Conservation (phyloP, 2,329 filamentous ascomycete genomes). For the Huntiella abstrusa region DNA sequence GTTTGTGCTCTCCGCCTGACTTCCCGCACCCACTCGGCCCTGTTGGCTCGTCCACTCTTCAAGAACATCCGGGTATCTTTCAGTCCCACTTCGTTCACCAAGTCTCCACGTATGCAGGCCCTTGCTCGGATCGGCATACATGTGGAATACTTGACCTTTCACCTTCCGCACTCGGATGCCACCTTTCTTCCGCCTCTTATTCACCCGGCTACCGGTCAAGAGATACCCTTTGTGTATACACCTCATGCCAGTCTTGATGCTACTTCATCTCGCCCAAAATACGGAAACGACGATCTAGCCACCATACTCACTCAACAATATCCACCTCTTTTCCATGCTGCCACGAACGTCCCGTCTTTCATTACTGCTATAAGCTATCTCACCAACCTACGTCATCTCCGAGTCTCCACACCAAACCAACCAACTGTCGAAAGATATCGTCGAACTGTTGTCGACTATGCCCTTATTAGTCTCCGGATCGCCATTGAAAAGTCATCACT, state of each 20-base stretch:
- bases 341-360: conserved; percentile 73
- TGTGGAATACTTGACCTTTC: conserved; percentile 61
- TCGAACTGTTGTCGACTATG: conserved; percentile 67
- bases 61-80: conserved; percentile 51
- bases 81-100: conserved; percentile 56
- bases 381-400: conserved; percentile 53
- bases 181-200: conserved; percentile 75
- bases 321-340: conserved; percentile 72
- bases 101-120: conserved; percentile 51
- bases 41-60: conserved; percentile 53
- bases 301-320: conserved; percentile 74
- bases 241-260: conserved; percentile 50
- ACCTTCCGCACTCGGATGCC: conserved; percentile 54
- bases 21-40: conserved; percentile 50
- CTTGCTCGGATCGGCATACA: conserved; percentile 61
- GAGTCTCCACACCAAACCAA: conserved; percentile 58
- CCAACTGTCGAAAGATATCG: conserved; percentile 50
- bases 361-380: conserved; percentile 53
- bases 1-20: conserved; percentile 44
- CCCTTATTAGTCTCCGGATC: conserved; percentile 70
- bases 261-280: conserved; percentile 49
- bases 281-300: conserved; percentile 60
- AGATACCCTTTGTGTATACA: conserved; percentile 65
- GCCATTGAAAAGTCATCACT: conserved; percentile 58
- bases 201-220: conserved; percentile 55